Evolutionary conservation across 176 grass and related monocot species (phyloP).

Genomic region (Oryza rufipogon): DNA sequence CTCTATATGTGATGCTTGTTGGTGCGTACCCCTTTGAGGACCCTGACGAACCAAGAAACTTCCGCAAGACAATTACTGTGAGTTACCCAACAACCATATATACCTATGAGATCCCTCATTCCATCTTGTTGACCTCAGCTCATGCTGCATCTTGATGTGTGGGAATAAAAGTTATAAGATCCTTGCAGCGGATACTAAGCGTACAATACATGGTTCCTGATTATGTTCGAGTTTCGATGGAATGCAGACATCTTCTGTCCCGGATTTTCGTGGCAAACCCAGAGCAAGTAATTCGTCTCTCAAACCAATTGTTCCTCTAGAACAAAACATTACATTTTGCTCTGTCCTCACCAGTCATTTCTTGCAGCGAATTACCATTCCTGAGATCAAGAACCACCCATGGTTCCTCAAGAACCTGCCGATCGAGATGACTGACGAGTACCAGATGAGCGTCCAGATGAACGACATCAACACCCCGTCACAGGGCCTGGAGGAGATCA

Average conservation of each 20-base stretch:
- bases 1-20: conserved; percentile 97
- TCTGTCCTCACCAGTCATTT: conserved; percentile 32
- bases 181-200: conserved; percentile 86
- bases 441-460: conserved; percentile 54
- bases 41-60: conserved; percentile 88
- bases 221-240: conserved; percentile 80
- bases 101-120: neutral
- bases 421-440: conserved; percentile 88
- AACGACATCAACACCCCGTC: conserved; percentile 26
- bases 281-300: conserved; percentile 67
- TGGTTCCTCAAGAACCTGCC: conserved; percentile 99
- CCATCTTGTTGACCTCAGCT: neutral
- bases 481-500: conserved; percentile 76
- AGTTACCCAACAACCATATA: conserved; percentile 36
- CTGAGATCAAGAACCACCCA: conserved; percentile 95
- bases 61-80: conserved; percentile 89
- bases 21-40: conserved; percentile 95
- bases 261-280: conserved; percentile 89
- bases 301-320: neutral
- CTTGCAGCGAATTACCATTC: conserved; percentile 85
- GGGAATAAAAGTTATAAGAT: conserved; percentile 22
- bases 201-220: conserved; percentile 85
- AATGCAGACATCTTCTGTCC: conserved; percentile 90
- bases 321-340: neutral
- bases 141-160: neutral